phyloP scores from a whole-genome alignment of 2,329 filamentous ascomycete genomes.

The Aspergillus terreus region DNA sequence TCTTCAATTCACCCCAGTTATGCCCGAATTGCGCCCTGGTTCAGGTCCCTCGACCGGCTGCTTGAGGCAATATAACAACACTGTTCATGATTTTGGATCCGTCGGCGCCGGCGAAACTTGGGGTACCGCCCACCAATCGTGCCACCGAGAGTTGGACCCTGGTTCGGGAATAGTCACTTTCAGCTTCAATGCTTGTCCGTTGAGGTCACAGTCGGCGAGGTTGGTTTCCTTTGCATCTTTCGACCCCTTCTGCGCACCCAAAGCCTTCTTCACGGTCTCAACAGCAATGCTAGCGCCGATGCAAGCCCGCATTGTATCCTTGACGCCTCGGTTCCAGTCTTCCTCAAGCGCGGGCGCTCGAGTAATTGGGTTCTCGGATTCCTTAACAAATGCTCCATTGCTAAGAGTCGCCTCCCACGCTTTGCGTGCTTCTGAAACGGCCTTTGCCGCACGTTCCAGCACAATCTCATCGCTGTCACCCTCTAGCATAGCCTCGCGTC shows the following conservation, averaged over 20 bases:
- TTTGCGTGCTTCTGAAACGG: constrained; percentile 39
- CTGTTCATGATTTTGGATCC: constrained; percentile 12
- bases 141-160: constrained; percentile 40
- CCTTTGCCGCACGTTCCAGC: constrained; percentile 37
- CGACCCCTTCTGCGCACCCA: constrained; percentile 29
- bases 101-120: constrained; percentile 24
- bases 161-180: constrained; percentile 35
- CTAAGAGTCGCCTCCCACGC: constrained; percentile 41
- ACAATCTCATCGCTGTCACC: constrained; percentile 41
- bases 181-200: constrained; percentile 17
- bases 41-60: not conserved
- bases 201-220: not conserved
- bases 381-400: constrained; percentile 33
- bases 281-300: constrained; percentile 67
- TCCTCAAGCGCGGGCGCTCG: constrained; percentile 52
- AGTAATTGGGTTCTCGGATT: constrained; percentile 12
- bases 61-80: not conserved
- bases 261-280: constrained; percentile 55
- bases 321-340: constrained; percentile 59
- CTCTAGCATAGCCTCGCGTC: constrained; percentile 39
- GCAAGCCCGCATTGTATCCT: constrained; percentile 63
- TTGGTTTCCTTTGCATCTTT: not conserved
- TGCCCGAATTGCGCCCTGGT: too few relatives aligned
- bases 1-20: not conserved
- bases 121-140: constrained; percentile 45